Evolutionary conservation across 768 basidiomycete genomes (phyloP).

Genomic region (Kondoa malvinella): DNA sequence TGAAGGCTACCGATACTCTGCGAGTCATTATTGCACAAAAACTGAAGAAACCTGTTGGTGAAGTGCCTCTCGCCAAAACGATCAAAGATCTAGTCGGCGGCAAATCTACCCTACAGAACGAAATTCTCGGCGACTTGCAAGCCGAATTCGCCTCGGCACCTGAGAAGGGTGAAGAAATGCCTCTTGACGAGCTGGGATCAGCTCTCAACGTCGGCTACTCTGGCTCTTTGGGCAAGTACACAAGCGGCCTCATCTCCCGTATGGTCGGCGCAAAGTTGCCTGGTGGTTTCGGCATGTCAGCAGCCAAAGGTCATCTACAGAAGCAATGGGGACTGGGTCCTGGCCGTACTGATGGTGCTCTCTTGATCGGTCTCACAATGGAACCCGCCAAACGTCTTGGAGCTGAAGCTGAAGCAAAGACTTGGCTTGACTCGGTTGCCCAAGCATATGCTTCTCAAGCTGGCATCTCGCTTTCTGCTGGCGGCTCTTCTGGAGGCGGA

Average conservation of each 20-base stretch:
- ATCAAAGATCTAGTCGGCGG: slow-evolving; percentile 98
- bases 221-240: slow-evolving; percentile 85
- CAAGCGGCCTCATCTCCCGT: slow-evolving; percentile 71
- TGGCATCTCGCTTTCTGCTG: slow-evolving; percentile 64
- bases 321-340: slow-evolving; percentile 95
- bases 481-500: slow-evolving; percentile 45
- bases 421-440: slow-evolving; percentile 78
- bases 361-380: slow-evolving; percentile 75
- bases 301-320: slow-evolving; percentile 70
- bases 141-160: slow-evolving; percentile 87
- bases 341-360: slow-evolving; percentile 69
- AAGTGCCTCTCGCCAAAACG: slow-evolving; percentile 75
- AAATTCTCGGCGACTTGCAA: slow-evolving; percentile 91
- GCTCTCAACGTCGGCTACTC: slow-evolving; percentile 62
- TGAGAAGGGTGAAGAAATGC: slow-evolving; percentile 94
- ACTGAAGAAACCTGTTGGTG: slow-evolving; percentile 81
- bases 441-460: slow-evolving; percentile 70
- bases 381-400: slow-evolving; percentile 87
- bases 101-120: slow-evolving; percentile 96
- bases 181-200: slow-evolving; percentile 85
- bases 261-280: slow-evolving; percentile 94
- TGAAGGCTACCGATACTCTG: slow-evolving; percentile 79
- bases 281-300: slow-evolving; percentile 87
- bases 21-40: slow-evolving; percentile 86
- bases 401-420: slow-evolving; percentile 77